phyloP scores from a whole-genome alignment of 2,329 filamentous ascomycete species.

The Sporothrix brasiliensis region DNA sequence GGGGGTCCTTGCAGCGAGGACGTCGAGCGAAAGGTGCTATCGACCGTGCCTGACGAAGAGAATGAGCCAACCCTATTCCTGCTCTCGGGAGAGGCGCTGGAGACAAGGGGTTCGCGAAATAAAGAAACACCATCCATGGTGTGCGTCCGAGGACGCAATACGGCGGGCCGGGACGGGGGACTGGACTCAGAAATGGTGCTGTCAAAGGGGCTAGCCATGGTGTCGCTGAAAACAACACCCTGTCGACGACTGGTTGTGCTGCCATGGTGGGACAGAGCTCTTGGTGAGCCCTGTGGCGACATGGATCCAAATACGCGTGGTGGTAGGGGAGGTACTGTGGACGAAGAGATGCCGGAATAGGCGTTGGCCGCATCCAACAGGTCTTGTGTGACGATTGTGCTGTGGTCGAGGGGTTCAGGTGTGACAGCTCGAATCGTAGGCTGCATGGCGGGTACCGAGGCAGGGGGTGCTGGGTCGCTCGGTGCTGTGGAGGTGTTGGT shows the following conservation, averaged over 20 bases:
- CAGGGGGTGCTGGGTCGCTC: constrained; percentile 6
- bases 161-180: constrained; percentile 45
- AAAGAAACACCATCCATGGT: constrained; percentile 57
- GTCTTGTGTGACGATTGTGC: constrained; percentile 36
- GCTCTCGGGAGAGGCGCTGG: constrained; percentile 50
- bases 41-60: constrained; percentile 62
- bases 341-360: constrained; percentile 30
- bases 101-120: constrained; percentile 51
- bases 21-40: constrained; percentile 45
- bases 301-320: constrained; percentile 43
- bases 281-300: constrained; percentile 53
- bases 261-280: constrained; percentile 47
- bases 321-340: constrained; percentile 34
- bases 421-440: constrained; percentile 66
- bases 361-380: constrained; percentile 36
- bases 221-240: constrained; percentile 64
- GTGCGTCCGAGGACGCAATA: constrained; percentile 57
- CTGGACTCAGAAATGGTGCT: constrained; percentile 47
- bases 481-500: background rate
- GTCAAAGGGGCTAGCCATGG: constrained; percentile 56
- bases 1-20: constrained; percentile 49
- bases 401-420: constrained; percentile 57
- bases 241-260: constrained; percentile 49
- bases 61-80: constrained; percentile 72
- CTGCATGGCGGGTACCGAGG: constrained; percentile 37